Evolutionary conservation across 306 rosid genomes (phyloP).

Genomic region (Pueraria montana): DNA sequence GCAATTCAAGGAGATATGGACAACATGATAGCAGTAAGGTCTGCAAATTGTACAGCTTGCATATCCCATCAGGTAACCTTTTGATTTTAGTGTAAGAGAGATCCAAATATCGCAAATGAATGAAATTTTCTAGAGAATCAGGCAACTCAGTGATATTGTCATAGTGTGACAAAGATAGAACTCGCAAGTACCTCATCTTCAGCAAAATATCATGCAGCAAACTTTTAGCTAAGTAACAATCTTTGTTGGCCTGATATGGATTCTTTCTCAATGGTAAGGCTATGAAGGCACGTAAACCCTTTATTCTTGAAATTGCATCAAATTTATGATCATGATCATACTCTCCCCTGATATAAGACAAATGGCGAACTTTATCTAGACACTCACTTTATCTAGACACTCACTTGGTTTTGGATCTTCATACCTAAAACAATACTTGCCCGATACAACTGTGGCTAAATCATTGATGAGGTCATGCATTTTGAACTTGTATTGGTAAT

Average conservation of each 20-base stretch:
- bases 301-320: neutral
- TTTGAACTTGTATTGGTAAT: neutral
- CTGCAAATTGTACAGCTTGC: constrained; percentile 52
- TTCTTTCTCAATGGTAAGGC: neutral
- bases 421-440: constrained; percentile 25
- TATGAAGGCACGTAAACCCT: constrained; percentile 16
- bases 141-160: neutral
- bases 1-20: neutral
- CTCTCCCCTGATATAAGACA: neutral
- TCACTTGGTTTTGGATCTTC: neutral
- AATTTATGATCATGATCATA: constrained; percentile 18
- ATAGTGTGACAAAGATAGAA: neutral
- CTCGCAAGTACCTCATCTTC: constrained; percentile 2
- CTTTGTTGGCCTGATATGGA: neutral
- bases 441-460: constrained; percentile 9
- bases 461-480: constrained; percentile 52
- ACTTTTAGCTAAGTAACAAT: neutral
- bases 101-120: constrained; percentile 36
- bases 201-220: constrained; percentile 19
- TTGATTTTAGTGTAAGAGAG: too few relatives aligned
- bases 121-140: constrained; percentile 30
- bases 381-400: too few relatives aligned
- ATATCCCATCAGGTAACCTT: neutral
- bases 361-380: constrained; percentile 41
- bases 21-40: constrained; percentile 40